A percentile compares a stretch with the other conserved stretches of the same genome.
phyloP scores from a whole-genome alignment of 352 stramenopile genomes.

The Phytophthora gonapodyides region DNA sequence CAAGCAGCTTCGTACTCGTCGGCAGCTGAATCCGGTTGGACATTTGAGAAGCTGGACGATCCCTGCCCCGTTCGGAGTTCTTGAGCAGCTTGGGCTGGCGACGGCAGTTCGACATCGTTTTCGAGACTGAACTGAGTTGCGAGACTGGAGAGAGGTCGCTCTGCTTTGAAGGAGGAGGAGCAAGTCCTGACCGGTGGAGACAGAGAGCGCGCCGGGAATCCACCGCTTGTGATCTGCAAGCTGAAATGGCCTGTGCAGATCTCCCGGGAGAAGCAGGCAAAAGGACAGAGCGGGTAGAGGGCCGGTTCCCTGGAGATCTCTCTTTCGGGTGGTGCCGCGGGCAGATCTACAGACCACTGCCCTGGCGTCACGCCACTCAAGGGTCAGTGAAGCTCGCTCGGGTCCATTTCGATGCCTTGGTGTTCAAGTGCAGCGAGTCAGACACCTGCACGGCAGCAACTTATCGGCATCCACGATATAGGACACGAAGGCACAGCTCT shows the following conservation, averaged over 20 bases:
- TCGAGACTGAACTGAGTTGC: slow-evolving; percentile 17
- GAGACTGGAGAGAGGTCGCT: not conserved
- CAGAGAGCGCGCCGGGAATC: slow-evolving; percentile 6
- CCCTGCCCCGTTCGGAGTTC: slow-evolving; percentile 11
- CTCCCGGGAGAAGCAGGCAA: slow-evolving; percentile 11
- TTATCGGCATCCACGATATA: too few species aligned
- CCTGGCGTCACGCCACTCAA: slow-evolving; percentile 3
- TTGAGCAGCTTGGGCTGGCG: slow-evolving; percentile 21
- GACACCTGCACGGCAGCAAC: too few species aligned
- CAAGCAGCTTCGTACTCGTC: slow-evolving; percentile 1
- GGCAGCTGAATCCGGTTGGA: slow-evolving; percentile 21
- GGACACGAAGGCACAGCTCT: not conserved
- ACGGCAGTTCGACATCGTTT: slow-evolving; percentile 32
- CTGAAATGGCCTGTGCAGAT: slow-evolving; percentile 6
- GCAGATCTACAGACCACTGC: slow-evolving; percentile 18
- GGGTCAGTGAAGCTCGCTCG: too few species aligned
- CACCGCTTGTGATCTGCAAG: not conserved
- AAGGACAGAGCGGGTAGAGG: slow-evolving; percentile 13
- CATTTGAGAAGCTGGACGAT: slow-evolving; percentile 12
- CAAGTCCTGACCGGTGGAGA: not conserved
- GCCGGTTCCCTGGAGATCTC: not conserved
- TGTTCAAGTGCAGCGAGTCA: too few species aligned
- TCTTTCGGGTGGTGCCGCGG: slow-evolving; percentile 16
- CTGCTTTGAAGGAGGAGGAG: not conserved
- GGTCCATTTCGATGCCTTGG: too few species aligned